phyloP scores from a whole-genome alignment of 495 filamentous ascomycete species.

The Halenospora varia region DNA sequence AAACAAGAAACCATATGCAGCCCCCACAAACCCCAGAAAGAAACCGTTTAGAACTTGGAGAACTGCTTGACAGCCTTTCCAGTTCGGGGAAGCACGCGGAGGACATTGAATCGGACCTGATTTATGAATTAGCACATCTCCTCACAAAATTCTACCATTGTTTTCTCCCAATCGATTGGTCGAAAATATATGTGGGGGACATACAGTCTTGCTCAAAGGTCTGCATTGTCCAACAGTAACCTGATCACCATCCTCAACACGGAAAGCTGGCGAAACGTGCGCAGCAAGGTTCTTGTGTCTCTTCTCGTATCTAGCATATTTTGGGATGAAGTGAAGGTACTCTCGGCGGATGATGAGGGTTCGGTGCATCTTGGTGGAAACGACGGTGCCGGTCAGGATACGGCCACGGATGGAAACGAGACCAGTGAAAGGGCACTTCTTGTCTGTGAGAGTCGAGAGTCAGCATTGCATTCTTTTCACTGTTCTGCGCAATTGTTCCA shows the following conservation, averaged over 20 bases:
- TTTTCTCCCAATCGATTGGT: background rate
- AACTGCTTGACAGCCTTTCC: slow-evolving; percentile 98
- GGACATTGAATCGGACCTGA: slow-evolving; percentile 98
- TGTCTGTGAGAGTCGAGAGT: slow-evolving; percentile 60
- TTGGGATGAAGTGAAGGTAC: slow-evolving; percentile 99
- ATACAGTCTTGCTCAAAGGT: slow-evolving; percentile 97
- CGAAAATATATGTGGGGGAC: slow-evolving; percentile 29
- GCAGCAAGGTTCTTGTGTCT: slow-evolving; percentile 99
- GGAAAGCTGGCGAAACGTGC: slow-evolving; percentile 98
- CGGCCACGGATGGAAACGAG: slow-evolving; percentile 97
- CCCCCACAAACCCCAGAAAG: slow-evolving; percentile 21
- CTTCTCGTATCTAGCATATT: slow-evolving; percentile 99
- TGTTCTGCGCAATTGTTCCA: background rate
- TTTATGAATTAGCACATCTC: slow-evolving; percentile 20
- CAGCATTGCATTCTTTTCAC: slow-evolving; percentile 19
- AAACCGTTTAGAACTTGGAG: slow-evolving; percentile 80
- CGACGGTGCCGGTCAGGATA: slow-evolving; percentile 98
- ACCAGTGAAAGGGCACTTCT: slow-evolving; percentile 99
- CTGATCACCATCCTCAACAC: slow-evolving; percentile 98
- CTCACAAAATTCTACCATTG: background rate
- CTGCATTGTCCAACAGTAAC: slow-evolving; percentile 99
- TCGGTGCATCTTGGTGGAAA: slow-evolving; percentile 99
- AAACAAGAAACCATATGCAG: slow-evolving; percentile 20
- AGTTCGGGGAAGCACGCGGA: slow-evolving; percentile 92
- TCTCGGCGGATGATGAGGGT: slow-evolving; percentile 99